Conservation (phyloP, 306 rosid genomes). For the Alnus glutinosa region DNA sequence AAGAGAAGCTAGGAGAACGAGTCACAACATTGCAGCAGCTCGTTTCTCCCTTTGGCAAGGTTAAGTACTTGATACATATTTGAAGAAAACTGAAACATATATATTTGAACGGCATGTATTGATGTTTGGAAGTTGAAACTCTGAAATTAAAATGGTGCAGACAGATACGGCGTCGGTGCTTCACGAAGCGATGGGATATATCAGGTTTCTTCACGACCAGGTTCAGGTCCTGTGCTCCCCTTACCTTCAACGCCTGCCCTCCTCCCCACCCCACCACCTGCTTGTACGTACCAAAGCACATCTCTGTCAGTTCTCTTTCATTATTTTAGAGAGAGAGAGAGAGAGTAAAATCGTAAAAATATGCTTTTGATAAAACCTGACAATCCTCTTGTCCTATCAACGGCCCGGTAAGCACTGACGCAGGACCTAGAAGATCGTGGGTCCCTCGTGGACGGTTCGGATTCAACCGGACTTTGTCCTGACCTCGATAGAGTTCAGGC, state of each 20-base stretch:
- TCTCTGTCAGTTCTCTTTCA: background rate
- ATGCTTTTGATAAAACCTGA: too few species aligned
- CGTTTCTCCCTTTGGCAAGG: constrained; percentile 98
- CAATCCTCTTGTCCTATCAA: background rate
- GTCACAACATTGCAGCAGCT: constrained; percentile 79
- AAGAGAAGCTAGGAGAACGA: constrained; percentile 85
- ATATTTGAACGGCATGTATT: background rate
- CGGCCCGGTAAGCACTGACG: background rate
- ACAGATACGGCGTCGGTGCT: constrained; percentile 96
- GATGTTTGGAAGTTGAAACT: constrained; percentile 18
- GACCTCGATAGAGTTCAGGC: background rate
- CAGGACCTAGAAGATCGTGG: background rate
- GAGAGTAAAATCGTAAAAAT: background rate
- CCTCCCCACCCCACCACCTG: constrained; percentile 17
- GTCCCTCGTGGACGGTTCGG: background rate
- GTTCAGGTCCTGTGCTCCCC: constrained; percentile 88
- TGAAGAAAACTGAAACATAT: background rate
- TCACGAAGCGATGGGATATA: constrained; percentile 91
- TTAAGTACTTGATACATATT: constrained; percentile 18
- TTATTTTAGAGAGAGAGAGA: too few species aligned
- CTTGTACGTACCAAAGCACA: constrained; percentile 40
- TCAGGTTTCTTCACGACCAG: constrained; percentile 85
- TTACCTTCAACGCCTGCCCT: constrained; percentile 58
- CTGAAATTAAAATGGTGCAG: constrained; percentile 43
- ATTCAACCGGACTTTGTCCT: background rate